Percentiles rank a stretch among this genome's conserved stretches.
These are phyloP conservation scores for Cyclocybe aegerita DNA, from an alignment of 768 basidiomycete genomes.

Conservation along the genomic window DNA sequence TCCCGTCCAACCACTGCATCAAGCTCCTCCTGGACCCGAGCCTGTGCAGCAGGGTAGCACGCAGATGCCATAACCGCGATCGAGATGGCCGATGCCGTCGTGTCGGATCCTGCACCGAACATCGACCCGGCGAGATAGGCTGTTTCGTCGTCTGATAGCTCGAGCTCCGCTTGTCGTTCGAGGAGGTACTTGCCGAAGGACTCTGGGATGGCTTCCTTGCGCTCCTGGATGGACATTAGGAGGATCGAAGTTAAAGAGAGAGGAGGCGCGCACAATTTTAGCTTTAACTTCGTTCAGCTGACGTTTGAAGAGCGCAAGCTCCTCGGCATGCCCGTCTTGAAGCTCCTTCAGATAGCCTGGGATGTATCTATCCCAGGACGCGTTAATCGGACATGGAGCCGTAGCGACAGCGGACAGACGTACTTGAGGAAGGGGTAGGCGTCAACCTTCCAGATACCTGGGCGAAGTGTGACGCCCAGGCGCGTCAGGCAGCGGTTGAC, in stretches of 20 bases:
- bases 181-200: slow-evolving; percentile 64
- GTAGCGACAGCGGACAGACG: not conserved
- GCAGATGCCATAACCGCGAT: slow-evolving; percentile 60
- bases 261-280: slow-evolving; percentile 37
- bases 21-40: slow-evolving; percentile 51
- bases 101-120: slow-evolving; percentile 68
- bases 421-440: slow-evolving; percentile 41
- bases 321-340: slow-evolving; percentile 53
- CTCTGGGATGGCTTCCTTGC: slow-evolving; percentile 33
- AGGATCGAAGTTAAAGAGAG: not conserved
- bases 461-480: slow-evolving; percentile 43
- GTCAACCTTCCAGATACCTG: slow-evolving; percentile 49
- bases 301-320: slow-evolving; percentile 52
- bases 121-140: slow-evolving; percentile 65
- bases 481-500: slow-evolving; percentile 46
- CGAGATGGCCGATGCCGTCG: slow-evolving; percentile 60
- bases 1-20: slow-evolving; percentile 51
- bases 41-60: slow-evolving; percentile 51
- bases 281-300: slow-evolving; percentile 46
- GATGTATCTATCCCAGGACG: slow-evolving; percentile 36
- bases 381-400: not conserved
- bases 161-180: slow-evolving; percentile 52
- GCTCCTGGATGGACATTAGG: slow-evolving; percentile 19
- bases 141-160: slow-evolving; percentile 54
- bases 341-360: slow-evolving; percentile 65